Evolutionary conservation across 129 eudicot genomes (phyloP).

Genomic region (Solidago caesia): DNA sequence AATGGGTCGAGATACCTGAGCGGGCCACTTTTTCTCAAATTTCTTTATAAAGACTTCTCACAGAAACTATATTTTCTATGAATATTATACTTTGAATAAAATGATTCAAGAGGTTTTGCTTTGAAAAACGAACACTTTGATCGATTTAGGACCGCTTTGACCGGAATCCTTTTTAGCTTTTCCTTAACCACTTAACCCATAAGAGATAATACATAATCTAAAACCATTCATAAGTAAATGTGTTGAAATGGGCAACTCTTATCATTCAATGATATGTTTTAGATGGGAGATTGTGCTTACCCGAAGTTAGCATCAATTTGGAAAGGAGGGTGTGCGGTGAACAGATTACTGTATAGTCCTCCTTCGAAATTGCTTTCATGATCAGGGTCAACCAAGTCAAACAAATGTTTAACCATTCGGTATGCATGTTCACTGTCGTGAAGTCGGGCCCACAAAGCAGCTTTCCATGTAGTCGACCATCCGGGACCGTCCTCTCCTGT

Average conservation of each 20-base stretch:
- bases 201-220: neutral
- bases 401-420: conserved; percentile 78
- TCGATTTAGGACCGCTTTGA: neutral
- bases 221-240: neutral
- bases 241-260: neutral
- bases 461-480: conserved; percentile 96
- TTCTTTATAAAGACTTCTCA: too few species aligned
- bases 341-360: conserved; percentile 82
- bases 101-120: neutral
- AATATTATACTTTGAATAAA: neutral
- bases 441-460: conserved; percentile 84
- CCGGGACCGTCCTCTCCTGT: conserved; percentile 95
- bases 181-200: neutral
- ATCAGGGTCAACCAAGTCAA: conserved; percentile 80
- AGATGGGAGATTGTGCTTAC: conserved; percentile 35
- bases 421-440: conserved; percentile 76
- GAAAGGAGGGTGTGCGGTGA: conserved; percentile 94
- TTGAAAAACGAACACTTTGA: neutral
- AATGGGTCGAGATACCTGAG: neutral
- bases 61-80: neutral
- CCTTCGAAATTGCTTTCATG: conserved; percentile 67
- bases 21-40: too few species aligned
- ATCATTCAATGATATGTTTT: too few species aligned
- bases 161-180: neutral
- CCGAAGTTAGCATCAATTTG: conserved; percentile 97